Evolutionary conservation across 495 filamentous ascomycete genomes (phyloP).

Genomic region (Chaetomidium leptoderma): DNA sequence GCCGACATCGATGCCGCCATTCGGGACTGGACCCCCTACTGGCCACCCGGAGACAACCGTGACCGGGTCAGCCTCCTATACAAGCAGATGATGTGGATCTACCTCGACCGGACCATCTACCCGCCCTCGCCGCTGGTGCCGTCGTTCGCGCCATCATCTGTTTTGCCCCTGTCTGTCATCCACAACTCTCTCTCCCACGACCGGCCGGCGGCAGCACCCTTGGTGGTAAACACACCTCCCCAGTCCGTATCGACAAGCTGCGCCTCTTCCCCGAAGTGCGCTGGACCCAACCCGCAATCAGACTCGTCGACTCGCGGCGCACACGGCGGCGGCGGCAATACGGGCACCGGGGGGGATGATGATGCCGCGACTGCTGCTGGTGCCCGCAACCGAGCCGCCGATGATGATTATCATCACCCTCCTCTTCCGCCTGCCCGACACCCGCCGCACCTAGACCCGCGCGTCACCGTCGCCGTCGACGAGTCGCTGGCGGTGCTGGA

Average conservation of each 20-base stretch:
- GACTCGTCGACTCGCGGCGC: background rate
- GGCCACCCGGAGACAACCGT: slow-evolving; percentile 65
- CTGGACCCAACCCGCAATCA: background rate
- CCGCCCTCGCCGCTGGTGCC: slow-evolving; percentile 47
- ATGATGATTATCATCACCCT: slow-evolving; percentile 52
- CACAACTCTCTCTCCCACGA: slow-evolving; percentile 15
- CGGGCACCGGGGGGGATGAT: background rate
- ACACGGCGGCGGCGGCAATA: background rate
- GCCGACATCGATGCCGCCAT: slow-evolving; percentile 74
- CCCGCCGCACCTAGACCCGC: slow-evolving; percentile 48
- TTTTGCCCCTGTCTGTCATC: slow-evolving; percentile 23
- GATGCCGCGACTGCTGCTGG: background rate
- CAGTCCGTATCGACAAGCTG: slow-evolving; percentile 41
- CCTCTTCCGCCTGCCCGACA: slow-evolving; percentile 47
- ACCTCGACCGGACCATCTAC: slow-evolving; percentile 79
- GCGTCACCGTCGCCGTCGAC: slow-evolving; percentile 71
- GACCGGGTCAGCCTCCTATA: slow-evolving; percentile 77
- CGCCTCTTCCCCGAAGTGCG: slow-evolving; percentile 35
- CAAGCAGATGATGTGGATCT: slow-evolving; percentile 87
- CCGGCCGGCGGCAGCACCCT: slow-evolving; percentile 18
- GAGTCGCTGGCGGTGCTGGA: slow-evolving; percentile 63
- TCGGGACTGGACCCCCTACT: slow-evolving; percentile 67
- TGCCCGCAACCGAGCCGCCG: slow-evolving; percentile 31
- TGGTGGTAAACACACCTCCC: slow-evolving; percentile 36
- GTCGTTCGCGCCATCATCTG: slow-evolving; percentile 26